Percentiles rank a stretch among this genome's conserved stretches.
Conservation (phyloP, 2,329 filamentous ascomycete species). For the Calonectria hawksworthii region DNA sequence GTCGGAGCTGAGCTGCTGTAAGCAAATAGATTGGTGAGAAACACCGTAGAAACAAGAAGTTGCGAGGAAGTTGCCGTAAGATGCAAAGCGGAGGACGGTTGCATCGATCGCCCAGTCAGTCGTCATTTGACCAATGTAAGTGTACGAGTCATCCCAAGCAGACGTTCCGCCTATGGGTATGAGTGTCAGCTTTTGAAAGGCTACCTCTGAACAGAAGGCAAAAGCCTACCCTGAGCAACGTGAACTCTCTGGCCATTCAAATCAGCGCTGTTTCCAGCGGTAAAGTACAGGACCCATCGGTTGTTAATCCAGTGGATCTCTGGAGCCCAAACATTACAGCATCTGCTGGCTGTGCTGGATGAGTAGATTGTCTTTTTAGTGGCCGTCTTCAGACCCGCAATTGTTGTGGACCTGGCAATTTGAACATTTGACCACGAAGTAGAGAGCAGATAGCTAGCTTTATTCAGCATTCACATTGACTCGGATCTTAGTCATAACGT, state of each 20-base stretch:
- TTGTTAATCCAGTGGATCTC: conserved; percentile 7
- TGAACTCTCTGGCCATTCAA: conserved; percentile 5
- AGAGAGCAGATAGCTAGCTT: neutral
- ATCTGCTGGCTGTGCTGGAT: conserved; percentile 2
- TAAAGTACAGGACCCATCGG: neutral
- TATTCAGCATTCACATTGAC: neutral
- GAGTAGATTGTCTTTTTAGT: conserved; percentile 9
- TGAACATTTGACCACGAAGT: conserved; percentile 4
- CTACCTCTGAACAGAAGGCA: neutral
- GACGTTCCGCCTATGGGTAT: neutral
- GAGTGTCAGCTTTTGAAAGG: neutral
- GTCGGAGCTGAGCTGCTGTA: conserved; percentile 4
- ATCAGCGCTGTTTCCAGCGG: neutral
- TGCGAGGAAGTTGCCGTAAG: neutral
- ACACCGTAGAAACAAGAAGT: conserved; percentile 4
- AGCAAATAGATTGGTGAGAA: neutral
- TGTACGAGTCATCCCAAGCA: conserved; percentile 9
- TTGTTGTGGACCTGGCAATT: neutral
- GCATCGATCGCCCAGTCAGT: neutral
- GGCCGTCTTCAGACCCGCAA: neutral
- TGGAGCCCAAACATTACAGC: conserved; percentile 11
- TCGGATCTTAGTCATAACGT: neutral
- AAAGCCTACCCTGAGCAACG: neutral
- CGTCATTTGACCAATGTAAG: neutral
- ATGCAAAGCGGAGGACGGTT: neutral